phyloP scores from a whole-genome alignment of 306 rosid species.

The Trifolium subterraneum region DNA sequence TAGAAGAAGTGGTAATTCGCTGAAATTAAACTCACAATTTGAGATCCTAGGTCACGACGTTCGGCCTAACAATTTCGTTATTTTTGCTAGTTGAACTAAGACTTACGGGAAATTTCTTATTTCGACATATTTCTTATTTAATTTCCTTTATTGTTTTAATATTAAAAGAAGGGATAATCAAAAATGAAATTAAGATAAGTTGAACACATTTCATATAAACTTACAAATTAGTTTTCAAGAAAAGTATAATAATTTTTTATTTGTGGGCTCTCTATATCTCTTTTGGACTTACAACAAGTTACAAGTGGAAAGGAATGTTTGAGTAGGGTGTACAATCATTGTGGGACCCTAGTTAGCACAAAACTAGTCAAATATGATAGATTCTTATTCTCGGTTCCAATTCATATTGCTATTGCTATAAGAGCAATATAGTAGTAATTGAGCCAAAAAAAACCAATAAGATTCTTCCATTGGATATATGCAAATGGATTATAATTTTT shows the following conservation, averaged over 20 bases:
- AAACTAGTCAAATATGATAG: constrained; percentile 1
- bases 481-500: not conserved
- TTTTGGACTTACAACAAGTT: not conserved
- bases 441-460: not conserved
- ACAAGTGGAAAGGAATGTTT: not conserved
- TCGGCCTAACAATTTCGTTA: no score
- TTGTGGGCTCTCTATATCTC: not conserved
- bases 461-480: not conserved
- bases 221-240: not conserved
- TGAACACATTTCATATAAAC: not conserved
- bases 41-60: no score
- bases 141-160: not conserved
- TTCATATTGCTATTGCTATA: not conserved
- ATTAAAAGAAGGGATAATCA: not conserved
- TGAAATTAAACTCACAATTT: no score
- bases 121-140: no score
- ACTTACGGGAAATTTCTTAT: no score
- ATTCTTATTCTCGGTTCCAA: constrained; percentile 28
- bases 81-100: no score
- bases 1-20: no score
- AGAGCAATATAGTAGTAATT: not conserved
- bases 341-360: not conserved
- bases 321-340: not conserved
- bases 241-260: not conserved
- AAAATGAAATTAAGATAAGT: not conserved